These are phyloP conservation scores for Arthrobotrys sphaeroides DNA, from an alignment of 2,329 filamentous ascomycete genomes.

Conservation along the genomic window DNA sequence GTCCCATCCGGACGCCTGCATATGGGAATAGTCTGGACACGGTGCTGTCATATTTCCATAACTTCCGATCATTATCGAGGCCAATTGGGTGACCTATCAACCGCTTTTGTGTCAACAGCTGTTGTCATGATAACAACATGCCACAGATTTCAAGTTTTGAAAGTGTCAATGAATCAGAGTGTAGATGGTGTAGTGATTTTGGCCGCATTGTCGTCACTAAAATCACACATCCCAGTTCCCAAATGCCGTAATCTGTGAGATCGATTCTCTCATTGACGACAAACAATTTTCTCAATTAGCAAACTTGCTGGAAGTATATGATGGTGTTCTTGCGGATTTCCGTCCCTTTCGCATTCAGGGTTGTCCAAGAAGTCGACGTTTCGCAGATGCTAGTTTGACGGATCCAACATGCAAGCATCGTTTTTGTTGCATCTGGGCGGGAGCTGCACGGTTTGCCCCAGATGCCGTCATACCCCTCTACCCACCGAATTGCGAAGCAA, in stretches of 20 bases:
- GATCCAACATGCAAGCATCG: slow-evolving; percentile 8
- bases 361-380: slow-evolving; percentile 9
- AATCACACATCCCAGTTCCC: slow-evolving; percentile 7
- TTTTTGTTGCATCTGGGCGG: slow-evolving; percentile 14
- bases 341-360: slow-evolving; percentile 6
- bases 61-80: slow-evolving; percentile 12
- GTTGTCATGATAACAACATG: slow-evolving; percentile 12
- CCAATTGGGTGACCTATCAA: neutral
- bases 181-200: neutral
- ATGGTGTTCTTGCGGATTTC: slow-evolving; percentile 24
- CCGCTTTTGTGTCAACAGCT: neutral
- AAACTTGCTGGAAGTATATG: neutral
- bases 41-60: slow-evolving; percentile 8
- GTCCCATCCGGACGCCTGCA: slow-evolving; percentile 16
- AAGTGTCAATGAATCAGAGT: neutral
- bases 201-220: slow-evolving; percentile 51
- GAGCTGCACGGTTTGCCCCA: slow-evolving; percentile 49
- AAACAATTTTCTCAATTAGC: neutral
- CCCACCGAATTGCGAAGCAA: slow-evolving; percentile 7
- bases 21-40: neutral
- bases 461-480: slow-evolving; percentile 47
- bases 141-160: neutral
- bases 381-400: neutral
- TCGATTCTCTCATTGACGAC: slow-evolving; percentile 5
- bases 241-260: slow-evolving; percentile 22